Evolutionary conservation across 345 rosid genomes (phyloP).

Genomic region (Murraya paniculata): DNA sequence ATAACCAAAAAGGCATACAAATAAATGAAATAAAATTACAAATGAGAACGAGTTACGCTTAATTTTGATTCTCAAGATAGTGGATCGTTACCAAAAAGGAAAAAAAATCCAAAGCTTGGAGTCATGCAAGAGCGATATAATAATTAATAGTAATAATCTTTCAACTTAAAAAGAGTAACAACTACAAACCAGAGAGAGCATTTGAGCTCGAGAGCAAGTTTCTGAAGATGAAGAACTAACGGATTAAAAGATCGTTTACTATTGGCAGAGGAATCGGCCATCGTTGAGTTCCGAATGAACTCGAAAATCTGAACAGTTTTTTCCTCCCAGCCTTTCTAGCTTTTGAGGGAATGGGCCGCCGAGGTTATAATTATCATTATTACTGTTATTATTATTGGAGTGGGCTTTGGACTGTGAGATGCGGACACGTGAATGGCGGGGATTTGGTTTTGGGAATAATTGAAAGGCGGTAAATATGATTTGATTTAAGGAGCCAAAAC

Average conservation of each 20-base stretch:
- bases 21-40: background rate
- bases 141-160: background rate
- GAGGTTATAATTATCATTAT: too few species aligned
- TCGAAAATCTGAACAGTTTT: background rate
- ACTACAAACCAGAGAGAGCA: constrained; percentile 79
- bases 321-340: background rate
- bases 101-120: background rate
- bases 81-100: background rate
- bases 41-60: background rate
- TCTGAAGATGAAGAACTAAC: constrained; percentile 77
- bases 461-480: constrained; percentile 23
- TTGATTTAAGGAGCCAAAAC: constrained; percentile 22
- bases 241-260: constrained; percentile 47
- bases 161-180: background rate
- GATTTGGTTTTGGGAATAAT: constrained; percentile 15
- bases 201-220: constrained; percentile 77
- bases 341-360: background rate
- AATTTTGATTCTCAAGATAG: background rate
- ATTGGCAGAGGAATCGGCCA: constrained; percentile 34
- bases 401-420: background rate
- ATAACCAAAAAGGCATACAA: background rate
- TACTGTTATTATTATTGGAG: too few species aligned
- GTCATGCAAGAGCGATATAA: too few species aligned
- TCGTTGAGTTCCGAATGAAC: constrained; percentile 7
- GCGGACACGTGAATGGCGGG: constrained; percentile 34